Evolutionary conservation across 768 basidiomycete genomes (phyloP).

Genomic region (Hygrophorus russula): DNA sequence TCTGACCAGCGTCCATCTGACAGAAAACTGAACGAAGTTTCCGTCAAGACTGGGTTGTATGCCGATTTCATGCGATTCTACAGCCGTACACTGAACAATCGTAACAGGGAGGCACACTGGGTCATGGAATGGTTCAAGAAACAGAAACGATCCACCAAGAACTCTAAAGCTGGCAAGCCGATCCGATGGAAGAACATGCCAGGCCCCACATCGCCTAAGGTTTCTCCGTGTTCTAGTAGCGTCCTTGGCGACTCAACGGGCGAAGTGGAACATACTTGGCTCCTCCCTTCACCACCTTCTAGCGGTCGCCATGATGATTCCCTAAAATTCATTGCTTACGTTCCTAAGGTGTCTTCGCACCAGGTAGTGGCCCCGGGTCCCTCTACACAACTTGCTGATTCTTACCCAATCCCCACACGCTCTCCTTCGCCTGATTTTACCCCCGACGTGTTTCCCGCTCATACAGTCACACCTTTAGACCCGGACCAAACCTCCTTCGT

Average conservation of each 20-base stretch:
- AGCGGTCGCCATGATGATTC: too few species aligned
- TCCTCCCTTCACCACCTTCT: too few species aligned
- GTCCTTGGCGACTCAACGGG: too few species aligned
- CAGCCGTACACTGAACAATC: not conserved
- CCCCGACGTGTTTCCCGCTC: not conserved
- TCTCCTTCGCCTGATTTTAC: slow-evolving; percentile 4
- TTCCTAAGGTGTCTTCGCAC: not conserved
- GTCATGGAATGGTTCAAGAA: slow-evolving; percentile 1
- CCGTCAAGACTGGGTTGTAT: slow-evolving; percentile 3
- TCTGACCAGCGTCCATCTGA: not conserved
- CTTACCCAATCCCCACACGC: not conserved
- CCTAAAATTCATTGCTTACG: too few species aligned
- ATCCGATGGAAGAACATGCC: not conserved
- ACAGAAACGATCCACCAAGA: not conserved
- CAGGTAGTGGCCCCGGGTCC: not conserved
- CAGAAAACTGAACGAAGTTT: not conserved
- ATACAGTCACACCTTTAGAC: not conserved
- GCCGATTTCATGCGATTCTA: not conserved
- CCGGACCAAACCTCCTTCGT: not conserved
- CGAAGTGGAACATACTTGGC: too few species aligned
- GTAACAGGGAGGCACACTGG: not conserved
- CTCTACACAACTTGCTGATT: not conserved
- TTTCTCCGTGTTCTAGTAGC: too few species aligned
- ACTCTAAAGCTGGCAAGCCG: not conserved
- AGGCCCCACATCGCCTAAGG: not conserved